Percentiles rank a stretch among this genome's conserved stretches.
Evolutionary conservation across 2,329 filamentous ascomycete genomes (phyloP).

Genomic region (Paecilomyces dactylethromorphus): DNA sequence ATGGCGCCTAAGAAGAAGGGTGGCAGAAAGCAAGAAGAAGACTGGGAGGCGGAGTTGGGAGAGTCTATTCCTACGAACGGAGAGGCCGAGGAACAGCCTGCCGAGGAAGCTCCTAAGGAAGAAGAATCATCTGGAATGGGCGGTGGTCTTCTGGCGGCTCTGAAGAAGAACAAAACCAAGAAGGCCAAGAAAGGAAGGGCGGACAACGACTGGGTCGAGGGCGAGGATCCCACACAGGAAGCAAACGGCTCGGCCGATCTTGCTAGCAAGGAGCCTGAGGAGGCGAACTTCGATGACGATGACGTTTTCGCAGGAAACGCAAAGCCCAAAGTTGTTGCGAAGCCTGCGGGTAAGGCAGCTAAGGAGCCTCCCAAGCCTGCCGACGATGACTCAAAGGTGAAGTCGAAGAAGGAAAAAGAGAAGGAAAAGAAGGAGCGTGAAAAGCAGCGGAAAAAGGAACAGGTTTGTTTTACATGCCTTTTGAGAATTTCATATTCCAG

Average conservation of each 20-base stretch:
- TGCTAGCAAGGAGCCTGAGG: constrained; percentile 65
- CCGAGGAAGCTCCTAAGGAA: constrained; percentile 42
- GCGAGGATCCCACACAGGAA: constrained; percentile 50
- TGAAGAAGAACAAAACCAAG: constrained; percentile 77
- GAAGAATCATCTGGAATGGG: constrained; percentile 43
- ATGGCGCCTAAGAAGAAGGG: constrained; percentile 98
- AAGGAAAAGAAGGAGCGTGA: constrained; percentile 96
- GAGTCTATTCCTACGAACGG: constrained; percentile 53
- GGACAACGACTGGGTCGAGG: constrained; percentile 68
- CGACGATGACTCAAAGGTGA: constrained; percentile 58
- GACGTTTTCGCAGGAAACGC: constrained; percentile 75
- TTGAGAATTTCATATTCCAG: background rate
- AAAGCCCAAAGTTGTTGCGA: constrained; percentile 46
- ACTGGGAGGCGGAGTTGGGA: constrained; percentile 92
- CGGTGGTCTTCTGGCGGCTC: constrained; percentile 69
- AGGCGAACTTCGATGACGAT: constrained; percentile 77
- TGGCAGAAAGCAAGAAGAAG: constrained; percentile 75
- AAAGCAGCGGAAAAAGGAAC: constrained; percentile 97
- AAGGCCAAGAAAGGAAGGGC: constrained; percentile 83
- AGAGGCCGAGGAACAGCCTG: constrained; percentile 40
- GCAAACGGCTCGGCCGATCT: constrained; percentile 39
- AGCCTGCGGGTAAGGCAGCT: constrained; percentile 53
- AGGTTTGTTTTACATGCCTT: constrained; percentile 50
- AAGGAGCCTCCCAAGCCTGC: constrained; percentile 42
- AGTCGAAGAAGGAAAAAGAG: constrained; percentile 98